Evolutionary conservation across 2,329 filamentous ascomycete species (phyloP).

Genomic region (Ilyonectria sp.): DNA sequence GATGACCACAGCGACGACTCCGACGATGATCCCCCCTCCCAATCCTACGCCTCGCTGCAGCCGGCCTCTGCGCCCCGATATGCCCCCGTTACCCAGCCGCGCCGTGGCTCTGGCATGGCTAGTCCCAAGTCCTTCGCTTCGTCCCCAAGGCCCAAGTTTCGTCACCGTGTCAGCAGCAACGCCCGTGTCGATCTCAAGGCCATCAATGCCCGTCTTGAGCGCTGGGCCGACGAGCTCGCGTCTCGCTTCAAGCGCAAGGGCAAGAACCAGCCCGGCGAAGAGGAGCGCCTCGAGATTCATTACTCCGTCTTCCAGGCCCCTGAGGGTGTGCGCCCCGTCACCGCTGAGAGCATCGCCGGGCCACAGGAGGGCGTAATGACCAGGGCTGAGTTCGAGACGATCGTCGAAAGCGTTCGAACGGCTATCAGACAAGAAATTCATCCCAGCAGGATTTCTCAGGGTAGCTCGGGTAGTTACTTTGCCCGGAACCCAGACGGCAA

Average conservation of each 20-base stretch:
- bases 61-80: constrained; percentile 73
- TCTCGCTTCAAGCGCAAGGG: constrained; percentile 94
- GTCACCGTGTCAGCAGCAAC: constrained; percentile 73
- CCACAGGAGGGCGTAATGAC: constrained; percentile 78
- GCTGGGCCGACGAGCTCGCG: constrained; percentile 98
- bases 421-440: constrained; percentile 94
- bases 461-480: constrained; percentile 98
- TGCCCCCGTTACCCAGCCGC: constrained; percentile 74
- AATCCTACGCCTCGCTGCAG: constrained; percentile 70
- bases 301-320: constrained; percentile 97
- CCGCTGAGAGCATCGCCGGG: constrained; percentile 80
- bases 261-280: constrained; percentile 80
- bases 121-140: constrained; percentile 61
- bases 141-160: constrained; percentile 58
- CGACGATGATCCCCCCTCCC: constrained; percentile 72
- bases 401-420: constrained; percentile 89
- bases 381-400: constrained; percentile 85
- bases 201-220: constrained; percentile 94
- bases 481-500: constrained; percentile 92
- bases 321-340: constrained; percentile 86
- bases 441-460: constrained; percentile 95
- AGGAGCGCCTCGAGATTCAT: constrained; percentile 94
- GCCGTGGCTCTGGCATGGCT: constrained; percentile 72
- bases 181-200: constrained; percentile 97
- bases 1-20: constrained; percentile 82